Evolutionary conservation across 371 early-diverging fungal genomes (phyloP).

Genomic region (Mucor lusitanicus): DNA sequence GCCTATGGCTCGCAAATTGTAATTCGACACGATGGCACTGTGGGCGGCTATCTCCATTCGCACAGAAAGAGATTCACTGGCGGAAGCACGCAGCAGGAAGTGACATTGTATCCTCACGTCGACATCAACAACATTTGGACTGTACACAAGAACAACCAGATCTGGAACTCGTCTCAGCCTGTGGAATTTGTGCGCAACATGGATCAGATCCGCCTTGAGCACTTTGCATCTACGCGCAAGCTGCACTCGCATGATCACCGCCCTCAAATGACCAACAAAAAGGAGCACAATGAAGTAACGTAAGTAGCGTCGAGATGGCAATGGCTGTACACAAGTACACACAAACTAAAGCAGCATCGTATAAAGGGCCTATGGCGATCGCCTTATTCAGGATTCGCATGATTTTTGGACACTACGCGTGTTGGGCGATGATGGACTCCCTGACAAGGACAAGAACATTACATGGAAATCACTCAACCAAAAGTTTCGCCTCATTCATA

Average conservation of each 20-base stretch:
- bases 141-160: slow-evolving; percentile 46
- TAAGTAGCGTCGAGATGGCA: slow-evolving; percentile 23
- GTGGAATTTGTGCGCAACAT: slow-evolving; percentile 58
- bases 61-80: slow-evolving; percentile 79
- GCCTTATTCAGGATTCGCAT: slow-evolving; percentile 15
- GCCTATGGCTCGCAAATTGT: slow-evolving; percentile 81
- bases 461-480: slow-evolving; percentile 30
- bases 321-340: neutral
- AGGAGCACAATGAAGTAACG: slow-evolving; percentile 42
- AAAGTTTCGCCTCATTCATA: slow-evolving; percentile 72
- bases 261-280: slow-evolving; percentile 31
- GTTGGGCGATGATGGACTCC: slow-evolving; percentile 17
- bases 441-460: slow-evolving; percentile 21
- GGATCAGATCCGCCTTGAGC: slow-evolving; percentile 77
- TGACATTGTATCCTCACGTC: slow-evolving; percentile 87
- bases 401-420: slow-evolving; percentile 37
- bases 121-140: slow-evolving; percentile 91
- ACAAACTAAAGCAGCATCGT: no score
- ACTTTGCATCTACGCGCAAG: slow-evolving; percentile 66
- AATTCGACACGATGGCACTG: slow-evolving; percentile 72
- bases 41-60: slow-evolving; percentile 86
- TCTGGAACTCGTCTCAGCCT: slow-evolving; percentile 35
- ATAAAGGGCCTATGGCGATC: slow-evolving; percentile 42
- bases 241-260: slow-evolving; percentile 88
- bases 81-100: slow-evolving; percentile 90